phyloP scores from a whole-genome alignment of 1,284 basidiomycete genomes.

The Boletus semigastroideus region DNA sequence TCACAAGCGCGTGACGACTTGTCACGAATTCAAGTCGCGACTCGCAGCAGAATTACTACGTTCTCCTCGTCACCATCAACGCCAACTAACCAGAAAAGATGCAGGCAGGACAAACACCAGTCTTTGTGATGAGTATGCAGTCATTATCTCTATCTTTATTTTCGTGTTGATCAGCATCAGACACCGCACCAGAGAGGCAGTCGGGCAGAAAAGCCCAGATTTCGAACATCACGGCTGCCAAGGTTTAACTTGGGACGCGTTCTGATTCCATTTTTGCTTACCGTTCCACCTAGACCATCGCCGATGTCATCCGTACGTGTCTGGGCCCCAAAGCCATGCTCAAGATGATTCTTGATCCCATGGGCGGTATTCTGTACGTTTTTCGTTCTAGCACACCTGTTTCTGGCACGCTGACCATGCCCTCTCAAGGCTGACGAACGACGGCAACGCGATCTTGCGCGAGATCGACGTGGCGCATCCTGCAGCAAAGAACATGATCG shows the following conservation, averaged over 20 bases:
- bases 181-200: constrained; percentile 51
- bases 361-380: constrained; percentile 92
- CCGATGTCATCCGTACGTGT: constrained; percentile 99
- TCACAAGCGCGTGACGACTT: too few species aligned
- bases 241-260: too few species aligned
- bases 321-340: constrained; percentile 97
- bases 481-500: constrained; percentile 99
- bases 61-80: too few species aligned
- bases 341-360: constrained; percentile 99
- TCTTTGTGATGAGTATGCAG: too few species aligned
- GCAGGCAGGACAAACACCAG: too few species aligned
- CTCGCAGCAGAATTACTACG: too few species aligned
- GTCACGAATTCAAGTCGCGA: too few species aligned
- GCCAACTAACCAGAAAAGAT: too few species aligned
- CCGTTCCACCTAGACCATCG: constrained; percentile 70
- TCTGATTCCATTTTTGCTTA: too few species aligned
- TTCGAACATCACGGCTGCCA: constrained; percentile 96
- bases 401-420: not conserved
- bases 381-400: not conserved
- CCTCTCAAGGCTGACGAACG: constrained; percentile 81
- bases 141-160: too few species aligned
- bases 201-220: constrained; percentile 95
- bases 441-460: constrained; percentile 95
- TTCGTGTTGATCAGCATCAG: too few species aligned
- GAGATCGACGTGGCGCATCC: constrained; percentile 99